Conservation (phyloP, 306 rosid genomes). For the Senna siamea region DNA sequence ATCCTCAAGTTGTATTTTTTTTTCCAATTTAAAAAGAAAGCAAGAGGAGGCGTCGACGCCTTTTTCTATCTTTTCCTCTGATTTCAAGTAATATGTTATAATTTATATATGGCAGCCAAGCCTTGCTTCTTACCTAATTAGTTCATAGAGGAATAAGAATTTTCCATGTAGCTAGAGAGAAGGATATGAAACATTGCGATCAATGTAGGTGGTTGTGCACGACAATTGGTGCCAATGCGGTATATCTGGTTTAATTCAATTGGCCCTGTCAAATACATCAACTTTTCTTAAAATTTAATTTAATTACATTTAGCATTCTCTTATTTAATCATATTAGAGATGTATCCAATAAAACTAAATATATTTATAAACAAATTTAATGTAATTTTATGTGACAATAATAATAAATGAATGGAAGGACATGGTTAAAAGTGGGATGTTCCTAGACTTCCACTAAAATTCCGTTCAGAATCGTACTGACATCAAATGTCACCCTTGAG, state of each 20-base stretch:
- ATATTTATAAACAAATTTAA: too few species aligned
- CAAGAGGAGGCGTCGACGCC: not conserved
- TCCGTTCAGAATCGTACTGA: conserved; percentile 31
- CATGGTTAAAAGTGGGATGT: conserved; percentile 44
- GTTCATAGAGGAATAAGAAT: not conserved
- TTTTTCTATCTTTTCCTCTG: not conserved
- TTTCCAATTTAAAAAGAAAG: not conserved
- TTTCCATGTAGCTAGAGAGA: not conserved
- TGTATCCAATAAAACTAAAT: too few species aligned
- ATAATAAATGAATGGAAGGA: not conserved
- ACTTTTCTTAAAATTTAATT: too few species aligned
- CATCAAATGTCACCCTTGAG: conserved; percentile 37
- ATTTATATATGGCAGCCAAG: conserved; percentile 13
- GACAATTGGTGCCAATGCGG: not conserved
- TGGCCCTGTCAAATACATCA: too few species aligned
- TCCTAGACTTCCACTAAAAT: conserved; percentile 52
- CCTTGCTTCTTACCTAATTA: conserved; percentile 3
- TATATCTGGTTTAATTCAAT: too few species aligned
- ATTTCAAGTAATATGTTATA: not conserved
- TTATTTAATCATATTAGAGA: too few species aligned
- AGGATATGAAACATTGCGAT: not conserved
- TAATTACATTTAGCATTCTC: too few species aligned
- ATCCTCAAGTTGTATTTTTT: conserved; percentile 27
- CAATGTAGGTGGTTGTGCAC: not conserved
- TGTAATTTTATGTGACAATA: too few species aligned